phyloP scores from a whole-genome alignment of 176 grass and related monocot species.

The Pharus latifolius region DNA sequence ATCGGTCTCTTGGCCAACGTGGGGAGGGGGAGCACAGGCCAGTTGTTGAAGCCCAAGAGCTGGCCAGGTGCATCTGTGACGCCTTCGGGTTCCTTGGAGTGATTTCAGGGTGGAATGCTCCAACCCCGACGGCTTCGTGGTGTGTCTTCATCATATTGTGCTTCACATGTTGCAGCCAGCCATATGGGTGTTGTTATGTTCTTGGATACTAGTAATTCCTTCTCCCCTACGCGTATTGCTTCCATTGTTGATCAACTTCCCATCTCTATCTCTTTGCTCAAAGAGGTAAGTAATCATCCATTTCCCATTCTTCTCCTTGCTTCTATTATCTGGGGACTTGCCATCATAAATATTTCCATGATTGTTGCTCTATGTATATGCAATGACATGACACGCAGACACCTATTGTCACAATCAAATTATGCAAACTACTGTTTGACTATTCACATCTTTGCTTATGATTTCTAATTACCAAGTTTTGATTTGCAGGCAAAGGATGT shows the following conservation, averaged over 20 bases:
- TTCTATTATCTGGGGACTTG: not conserved
- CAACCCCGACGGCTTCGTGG: no score
- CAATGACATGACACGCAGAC: no score
- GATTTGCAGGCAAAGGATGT: conserved; percentile 37
- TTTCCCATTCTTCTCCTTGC: not conserved
- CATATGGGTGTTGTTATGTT: conserved; percentile 50
- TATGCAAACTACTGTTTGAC: not conserved
- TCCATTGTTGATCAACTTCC: conserved; percentile 35
- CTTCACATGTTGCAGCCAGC: conserved; percentile 46
- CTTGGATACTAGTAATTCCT: conserved; percentile 88
- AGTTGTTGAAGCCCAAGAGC: no score
- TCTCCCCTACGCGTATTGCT: conserved; percentile 53
- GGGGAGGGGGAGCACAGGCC: no score
- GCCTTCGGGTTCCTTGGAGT: no score
- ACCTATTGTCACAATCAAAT: not conserved
- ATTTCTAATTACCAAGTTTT: conserved; percentile 3
- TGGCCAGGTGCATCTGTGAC: no score
- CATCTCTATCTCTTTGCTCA: not conserved
- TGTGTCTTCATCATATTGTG: conserved; percentile 63
- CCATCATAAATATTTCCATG: not conserved
- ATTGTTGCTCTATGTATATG: not conserved
- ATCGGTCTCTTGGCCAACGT: no score
- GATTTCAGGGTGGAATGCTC: no score
- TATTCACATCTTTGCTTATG: not conserved
- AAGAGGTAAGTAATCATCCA: conserved; percentile 28